Percentiles rank a stretch among this genome's conserved stretches.
Conservation (phyloP, 208 protist species). For the Leptomonas pyrrhocoris region DNA sequence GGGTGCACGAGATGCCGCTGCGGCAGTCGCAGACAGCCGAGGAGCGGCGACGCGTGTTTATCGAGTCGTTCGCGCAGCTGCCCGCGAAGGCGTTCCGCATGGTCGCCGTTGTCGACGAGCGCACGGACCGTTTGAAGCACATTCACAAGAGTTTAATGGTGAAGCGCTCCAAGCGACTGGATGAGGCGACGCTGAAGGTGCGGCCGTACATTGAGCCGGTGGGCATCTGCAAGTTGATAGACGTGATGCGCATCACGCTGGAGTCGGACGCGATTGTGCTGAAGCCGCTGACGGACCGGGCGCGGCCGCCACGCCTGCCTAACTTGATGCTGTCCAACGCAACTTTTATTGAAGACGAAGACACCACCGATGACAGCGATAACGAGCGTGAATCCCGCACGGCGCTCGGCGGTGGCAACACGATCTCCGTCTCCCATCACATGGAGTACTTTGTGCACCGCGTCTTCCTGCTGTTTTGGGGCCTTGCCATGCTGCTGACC, state of each 20-base stretch:
- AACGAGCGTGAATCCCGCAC: slow-evolving; percentile 72
- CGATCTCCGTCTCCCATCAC: slow-evolving; percentile 77
- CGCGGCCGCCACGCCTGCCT: slow-evolving; percentile 71
- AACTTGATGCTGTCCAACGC: slow-evolving; percentile 53
- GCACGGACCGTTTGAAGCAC: slow-evolving; percentile 71
- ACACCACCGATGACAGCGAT: slow-evolving; percentile 85
- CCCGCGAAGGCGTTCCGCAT: slow-evolving; percentile 78
- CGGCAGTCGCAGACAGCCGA: slow-evolving; percentile 48
- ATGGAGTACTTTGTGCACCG: slow-evolving; percentile 89
- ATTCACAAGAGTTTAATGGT: slow-evolving; percentile 80
- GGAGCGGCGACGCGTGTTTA: slow-evolving; percentile 69
- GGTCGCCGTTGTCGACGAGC: slow-evolving; percentile 67
- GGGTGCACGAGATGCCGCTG: slow-evolving; percentile 52
- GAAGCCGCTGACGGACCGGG: slow-evolving; percentile 64
- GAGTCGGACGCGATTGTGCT: slow-evolving; percentile 79
- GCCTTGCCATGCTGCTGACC: slow-evolving; percentile 55
- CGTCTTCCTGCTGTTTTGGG: slow-evolving; percentile 75
- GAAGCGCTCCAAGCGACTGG: slow-evolving; percentile 61
- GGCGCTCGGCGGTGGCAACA: slow-evolving; percentile 64
- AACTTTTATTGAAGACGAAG: slow-evolving; percentile 70
- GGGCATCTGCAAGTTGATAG: slow-evolving; percentile 81
- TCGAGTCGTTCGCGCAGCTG: slow-evolving; percentile 67
- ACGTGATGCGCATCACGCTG: slow-evolving; percentile 78
- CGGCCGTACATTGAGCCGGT: slow-evolving; percentile 72
- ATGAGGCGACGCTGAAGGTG: slow-evolving; percentile 66